Base-by-base conservation (phyloP, 129 eudicot genomes). In the Artemisia tridentata region DNA sequence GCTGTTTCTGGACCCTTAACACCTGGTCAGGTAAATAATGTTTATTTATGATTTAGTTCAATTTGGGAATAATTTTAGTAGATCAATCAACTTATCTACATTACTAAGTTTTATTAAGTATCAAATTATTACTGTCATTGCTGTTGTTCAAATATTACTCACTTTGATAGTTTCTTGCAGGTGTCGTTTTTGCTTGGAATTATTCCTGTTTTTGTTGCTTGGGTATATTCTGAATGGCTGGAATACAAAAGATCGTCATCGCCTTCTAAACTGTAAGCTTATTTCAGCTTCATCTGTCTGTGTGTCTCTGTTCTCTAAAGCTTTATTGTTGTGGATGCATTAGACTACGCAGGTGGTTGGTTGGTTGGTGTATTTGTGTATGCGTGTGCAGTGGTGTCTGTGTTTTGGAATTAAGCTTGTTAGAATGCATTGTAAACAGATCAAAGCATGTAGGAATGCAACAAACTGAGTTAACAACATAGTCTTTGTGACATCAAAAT, bases 221-320 rank as follows among this genome's bases (percentile, higher is more conserved):
- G 98, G 98, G 71, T 87, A 69, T 87, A 93, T 77, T 85, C 98
- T 9, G 98, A 93, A 66, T 85, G 87, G 83, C 65, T 93, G 86
- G 98, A 93, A 63, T 87, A 87, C 82, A 85, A 71, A 74, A 93
- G 66, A 81, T 78, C 88, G 48, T 84, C 92, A 72, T 75, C 81
- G 1, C 75, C 71, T 46, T 72, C 92, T 17, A 93, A 93, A 93
- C 86, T 89, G 98, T 93, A 78, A 83, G 95, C 72, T 60, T 21
- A 1, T 60, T 45, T 58, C 17, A 5, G 10, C 11, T 46, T 18
- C 67, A 17, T 56, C 45, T 31, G 11, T 72, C 16, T 27, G 31
- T 27, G 31, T 27, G 43, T 16, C 15, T 65, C 34, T 53, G 68
- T 46, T 62, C n/a, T 62, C 8, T 43, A 2, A 11, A 12, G 3